These are phyloP conservation scores for Musa beccarii DNA, from an alignment of 176 grass and related monocot species.

Conservation along the genomic window DNA sequence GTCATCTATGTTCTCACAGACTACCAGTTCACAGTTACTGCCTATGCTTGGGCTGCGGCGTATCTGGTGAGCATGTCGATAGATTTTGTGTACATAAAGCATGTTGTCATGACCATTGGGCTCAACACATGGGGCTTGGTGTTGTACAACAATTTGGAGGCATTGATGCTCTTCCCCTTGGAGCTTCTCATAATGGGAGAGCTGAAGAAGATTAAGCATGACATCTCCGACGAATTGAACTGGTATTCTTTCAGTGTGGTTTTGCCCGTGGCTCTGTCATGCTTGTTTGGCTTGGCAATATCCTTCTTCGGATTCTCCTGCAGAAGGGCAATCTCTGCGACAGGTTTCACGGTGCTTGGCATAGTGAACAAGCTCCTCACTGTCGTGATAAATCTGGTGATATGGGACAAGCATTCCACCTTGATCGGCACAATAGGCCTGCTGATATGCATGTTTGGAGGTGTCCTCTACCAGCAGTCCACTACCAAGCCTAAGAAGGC, in stretches of 20 bases:
- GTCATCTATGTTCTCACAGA: slow-evolving; percentile 13
- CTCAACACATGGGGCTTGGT: slow-evolving; percentile 14
- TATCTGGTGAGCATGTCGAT: slow-evolving; percentile 8
- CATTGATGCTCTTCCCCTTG: slow-evolving; percentile 9
- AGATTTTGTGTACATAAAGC: slow-evolving; percentile 15
- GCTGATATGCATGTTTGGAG: slow-evolving; percentile 11
- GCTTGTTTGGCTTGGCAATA: slow-evolving; percentile 5
- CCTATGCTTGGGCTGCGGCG: slow-evolving; percentile 5
- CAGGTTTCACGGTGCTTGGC: slow-evolving; percentile 5
- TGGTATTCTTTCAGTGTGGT: slow-evolving; percentile 4
- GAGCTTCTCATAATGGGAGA: slow-evolving; percentile 15
- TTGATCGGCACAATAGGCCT: not conserved
- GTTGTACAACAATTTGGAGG: slow-evolving; percentile 12
- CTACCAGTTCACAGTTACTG: slow-evolving; percentile 9
- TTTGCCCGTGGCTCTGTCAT: slow-evolving; percentile 5
- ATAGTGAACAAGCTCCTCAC: slow-evolving; percentile 6
- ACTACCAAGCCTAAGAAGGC: slow-evolving; percentile 3
- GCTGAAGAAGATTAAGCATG: slow-evolving; percentile 10
- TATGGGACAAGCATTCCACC: slow-evolving; percentile 13
- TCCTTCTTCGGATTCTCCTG: slow-evolving; percentile 13
- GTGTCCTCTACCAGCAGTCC: slow-evolving; percentile 9
- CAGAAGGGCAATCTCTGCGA: slow-evolving; percentile 5
- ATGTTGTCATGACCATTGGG: slow-evolving; percentile 11
- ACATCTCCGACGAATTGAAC: not conserved
- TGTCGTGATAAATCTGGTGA: slow-evolving; percentile 7